These are phyloP conservation scores for Phycomyces nitens DNA, from an alignment of 192 early-diverging fungal genomes.

Conservation along the genomic window DNA sequence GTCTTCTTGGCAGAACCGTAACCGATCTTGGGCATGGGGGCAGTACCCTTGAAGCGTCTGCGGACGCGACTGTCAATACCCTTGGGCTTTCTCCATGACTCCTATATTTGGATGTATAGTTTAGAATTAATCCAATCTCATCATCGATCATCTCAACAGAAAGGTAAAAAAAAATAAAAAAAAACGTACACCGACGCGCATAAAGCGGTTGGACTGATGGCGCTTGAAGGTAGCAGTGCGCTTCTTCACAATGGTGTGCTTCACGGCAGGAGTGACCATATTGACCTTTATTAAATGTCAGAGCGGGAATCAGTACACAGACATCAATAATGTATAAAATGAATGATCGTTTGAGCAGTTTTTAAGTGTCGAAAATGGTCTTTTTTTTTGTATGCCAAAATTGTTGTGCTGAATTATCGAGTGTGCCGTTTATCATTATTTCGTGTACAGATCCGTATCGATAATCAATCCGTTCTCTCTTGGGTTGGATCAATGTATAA, in stretches of 20 bases:
- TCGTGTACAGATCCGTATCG: too few relatives aligned
- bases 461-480: background rate
- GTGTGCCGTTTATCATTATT: too few relatives aligned
- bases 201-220: constrained; percentile 98
- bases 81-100: constrained; percentile 98
- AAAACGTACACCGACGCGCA: constrained; percentile 77
- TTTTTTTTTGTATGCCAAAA: too few relatives aligned
- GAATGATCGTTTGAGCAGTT: background rate
- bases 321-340: background rate
- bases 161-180: too few relatives aligned
- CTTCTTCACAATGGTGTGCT: constrained; percentile 99
- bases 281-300: constrained; percentile 29
- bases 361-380: background rate
- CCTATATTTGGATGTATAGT: constrained; percentile 46
- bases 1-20: constrained; percentile 97
- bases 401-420: too few relatives aligned
- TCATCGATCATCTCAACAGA: too few relatives aligned
- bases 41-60: constrained; percentile 95
- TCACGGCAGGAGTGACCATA: constrained; percentile 94
- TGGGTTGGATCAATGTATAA: background rate
- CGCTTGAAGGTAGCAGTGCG: constrained; percentile 95
- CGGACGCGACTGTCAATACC: constrained; percentile 99
- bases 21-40: constrained; percentile 99
- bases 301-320: background rate
- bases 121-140: background rate